These are phyloP conservation scores for Exophiala spinifera DNA, from an alignment of 2,329 filamentous ascomycete genomes.

Conservation along the genomic window DNA sequence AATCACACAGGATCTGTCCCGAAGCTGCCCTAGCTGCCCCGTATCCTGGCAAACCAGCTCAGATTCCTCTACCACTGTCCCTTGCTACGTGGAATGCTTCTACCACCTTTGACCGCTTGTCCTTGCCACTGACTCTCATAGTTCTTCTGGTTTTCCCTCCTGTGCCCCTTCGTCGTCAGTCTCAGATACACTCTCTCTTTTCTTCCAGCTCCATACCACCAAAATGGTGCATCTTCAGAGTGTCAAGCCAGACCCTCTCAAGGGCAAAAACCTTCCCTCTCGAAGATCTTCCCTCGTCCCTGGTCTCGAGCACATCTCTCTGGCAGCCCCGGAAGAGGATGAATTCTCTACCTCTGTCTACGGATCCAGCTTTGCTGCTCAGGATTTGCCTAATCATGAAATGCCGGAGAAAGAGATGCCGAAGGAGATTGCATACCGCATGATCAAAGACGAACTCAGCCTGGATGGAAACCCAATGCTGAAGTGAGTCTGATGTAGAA, in stretches of 20 bases:
- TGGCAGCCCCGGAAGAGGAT: slow-evolving; percentile 45
- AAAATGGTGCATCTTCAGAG: slow-evolving; percentile 45
- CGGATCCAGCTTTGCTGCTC: slow-evolving; percentile 75
- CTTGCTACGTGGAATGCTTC: neutral
- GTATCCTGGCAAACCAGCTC: neutral
- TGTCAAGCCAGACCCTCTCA: slow-evolving; percentile 36
- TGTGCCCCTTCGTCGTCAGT: slow-evolving; percentile 1
- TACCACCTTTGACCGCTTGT: neutral
- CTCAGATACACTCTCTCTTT: neutral
- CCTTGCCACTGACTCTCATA: neutral
- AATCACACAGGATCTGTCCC: slow-evolving; percentile 5
- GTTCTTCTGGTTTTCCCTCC: neutral
- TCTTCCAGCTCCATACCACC: neutral
- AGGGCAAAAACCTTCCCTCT: slow-evolving; percentile 8
- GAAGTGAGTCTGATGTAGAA: slow-evolving; percentile 37
- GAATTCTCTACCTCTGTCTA: slow-evolving; percentile 75
- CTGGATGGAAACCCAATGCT: slow-evolving; percentile 89
- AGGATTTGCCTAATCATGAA: slow-evolving; percentile 75
- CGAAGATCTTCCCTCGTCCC: slow-evolving; percentile 23
- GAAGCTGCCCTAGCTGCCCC: slow-evolving; percentile 4
- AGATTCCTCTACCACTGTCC: neutral
- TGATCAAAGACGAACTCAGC: slow-evolving; percentile 94
- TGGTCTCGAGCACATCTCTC: slow-evolving; percentile 36
- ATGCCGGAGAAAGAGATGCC: slow-evolving; percentile 94
- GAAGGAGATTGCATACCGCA: slow-evolving; percentile 83